Base-by-base conservation (phyloP, 164 flowering plant genomes). In the Vitis rotundifolia region DNA sequence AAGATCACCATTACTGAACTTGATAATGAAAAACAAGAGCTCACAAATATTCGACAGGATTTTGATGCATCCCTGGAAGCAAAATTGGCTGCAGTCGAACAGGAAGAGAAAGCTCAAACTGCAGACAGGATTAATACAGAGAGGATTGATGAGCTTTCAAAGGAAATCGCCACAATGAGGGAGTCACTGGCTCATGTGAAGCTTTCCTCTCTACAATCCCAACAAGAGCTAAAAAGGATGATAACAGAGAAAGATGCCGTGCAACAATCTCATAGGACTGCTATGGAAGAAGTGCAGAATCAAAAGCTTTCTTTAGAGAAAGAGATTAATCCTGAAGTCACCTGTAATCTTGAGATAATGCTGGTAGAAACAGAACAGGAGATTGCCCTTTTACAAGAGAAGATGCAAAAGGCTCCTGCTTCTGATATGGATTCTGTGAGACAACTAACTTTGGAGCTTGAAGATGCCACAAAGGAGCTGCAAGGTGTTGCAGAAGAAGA, bases 51-150 rank as follows among this genome's bases (percentile, higher is more conserved):
- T 54, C 73, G 82, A 15, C 89, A 82, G 60, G 87, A 84, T 52
- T 84, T 84, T 57, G 91, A 85, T 63, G 77, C 85, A 1, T 76
- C 83, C 13, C 63, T 83, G 72, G 88, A 82, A 47, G 81, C 83
- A 2, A 89, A 89, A 57, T n/a, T 64, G 52, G 61, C 78, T 9
- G 85, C 85, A 2, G 77, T 83, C 29, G 82, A 86, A 12, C 74
- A 64, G 60, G 84, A 84, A 7, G 85, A 78, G 15, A 83, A 84
- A 53, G 90, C 88, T 1, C 86, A 84, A 47, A 75, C 77, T 10
- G 70, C 77, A 1, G 76, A 83, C 3, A 77, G 80, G 14, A 55
- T 55, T 0, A 79, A 79, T 62, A n/a, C 75, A 7, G 80, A 80
- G 62, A 84, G 63, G 70, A 66, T 68, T n/a, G 47, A n/a, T 19